Evolutionary conservation across 176 grass and related monocot species (phyloP), one percentile per base, ranked within the genome.

Genomic region (Rhynchospora pubera): DNA sequence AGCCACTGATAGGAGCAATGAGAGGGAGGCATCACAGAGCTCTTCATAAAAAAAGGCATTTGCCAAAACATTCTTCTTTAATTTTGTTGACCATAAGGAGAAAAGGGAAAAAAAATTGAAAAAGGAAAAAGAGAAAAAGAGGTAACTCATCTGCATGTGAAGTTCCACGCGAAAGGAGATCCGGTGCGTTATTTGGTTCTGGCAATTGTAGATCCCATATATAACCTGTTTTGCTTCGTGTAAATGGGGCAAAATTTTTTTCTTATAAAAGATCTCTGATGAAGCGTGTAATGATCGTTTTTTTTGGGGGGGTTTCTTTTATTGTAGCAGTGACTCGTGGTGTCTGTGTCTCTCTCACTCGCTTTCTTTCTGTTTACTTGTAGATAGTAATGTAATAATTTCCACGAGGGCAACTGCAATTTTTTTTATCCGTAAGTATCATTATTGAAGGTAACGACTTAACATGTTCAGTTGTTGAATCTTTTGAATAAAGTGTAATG

Each of bases 21-120:
- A 93, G 82, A 87, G 79, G 74, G 88, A 91, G 76, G 85, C 87
- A 66, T 93, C 89, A 56, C 90, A 91, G 72, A 86, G 79, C 79
- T 82, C 79, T 82, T 82, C 79, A 30, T 82, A 53, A 82, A 65
- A 56, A 28, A 58, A 34, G 30, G 34, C 78, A 51, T 82, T 48
- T 24, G 18, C 28, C 26, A 67, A 69, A 53, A 30, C 19, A 55
- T 67, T 64, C 71, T 85, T 78, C 73, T 85, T 85, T 85, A 79
- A 79, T 77, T 71, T 79, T 80, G 60, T 85, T 85, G 79, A 82
- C 79, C 79, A 13, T 62, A 53, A 65, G 58, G 62, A 80, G 62
- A 59, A 82, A 82, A 66, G 47, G 4, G 50, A 50, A 52, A 81
- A 65, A 65, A 50, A 47, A 64, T 18, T n/a, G 50, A 82, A 82